Evolutionary conservation across 805 yeast species (phyloP), one percentile per base, ranked within the genome.

Genomic region (Wickerhamomyces bovis): DNA sequence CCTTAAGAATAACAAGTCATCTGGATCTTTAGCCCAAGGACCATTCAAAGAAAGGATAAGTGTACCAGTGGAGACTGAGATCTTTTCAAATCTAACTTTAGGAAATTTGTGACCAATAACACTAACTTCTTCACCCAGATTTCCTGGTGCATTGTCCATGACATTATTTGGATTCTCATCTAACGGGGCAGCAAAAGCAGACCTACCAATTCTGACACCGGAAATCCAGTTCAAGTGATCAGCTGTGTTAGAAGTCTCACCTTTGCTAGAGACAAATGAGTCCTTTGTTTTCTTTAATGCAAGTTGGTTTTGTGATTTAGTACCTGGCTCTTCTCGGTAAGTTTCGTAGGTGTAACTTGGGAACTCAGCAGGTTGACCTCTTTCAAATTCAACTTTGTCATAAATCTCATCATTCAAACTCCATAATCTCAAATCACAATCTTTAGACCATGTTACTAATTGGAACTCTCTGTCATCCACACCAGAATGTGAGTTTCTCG

Each of bases 371-470:
- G 68, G 64, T 15, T 55, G 58, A 9, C 68, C 67, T 48, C 72
- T 64, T 4, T 63, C 63, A 56, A 69, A 78, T 44, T 66, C 63
- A 41, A 80, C 71, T 35, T 69, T 69, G 8, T 69, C 72, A 52
- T 81, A 75, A 16, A 76, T 61, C 7, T 69, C 69, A 3, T 77
- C 77, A 15, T 70, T 61, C 16, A 80, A 64, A 0, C 89, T 85
- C 97, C 97, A 92, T 42, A 90, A 66, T 50, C 90, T 72, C 48
- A 94, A 68, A 60, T 88, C 95, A 54, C 82, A 78, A 61, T 94
- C 98, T 44, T 86, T 81, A 1, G 95, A 83, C 97, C 98, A 92
- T 0, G 98, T 88, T 1, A 94, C 92, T 43, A 94, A 64, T 63
- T 94, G 98, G 60, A 79, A 94, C 49, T 90, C 96, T 45, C 92